These are phyloP conservation scores for Peltaster fructicola DNA, from an alignment of 2,329 filamentous ascomycete species.

Conservation along the genomic window DNA sequence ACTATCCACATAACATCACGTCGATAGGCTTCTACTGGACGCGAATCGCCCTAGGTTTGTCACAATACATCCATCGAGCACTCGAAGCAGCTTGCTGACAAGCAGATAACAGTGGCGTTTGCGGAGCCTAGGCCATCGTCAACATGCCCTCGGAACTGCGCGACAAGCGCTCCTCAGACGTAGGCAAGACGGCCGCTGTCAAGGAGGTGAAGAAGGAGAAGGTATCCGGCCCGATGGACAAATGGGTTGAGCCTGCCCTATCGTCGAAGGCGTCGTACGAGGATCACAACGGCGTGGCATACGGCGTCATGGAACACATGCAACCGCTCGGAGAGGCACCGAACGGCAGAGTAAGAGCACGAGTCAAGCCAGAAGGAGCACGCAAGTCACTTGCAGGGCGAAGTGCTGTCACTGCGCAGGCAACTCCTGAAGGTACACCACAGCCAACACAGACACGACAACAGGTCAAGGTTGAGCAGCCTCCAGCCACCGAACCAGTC, in stretches of 20 bases:
- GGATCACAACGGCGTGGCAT: conserved; percentile 54
- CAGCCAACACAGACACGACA: too few species aligned
- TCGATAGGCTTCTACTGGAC: too few species aligned
- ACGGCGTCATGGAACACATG: conserved; percentile 71
- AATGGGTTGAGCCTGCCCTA: conserved; percentile 37
- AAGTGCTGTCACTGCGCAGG: conserved; percentile 27
- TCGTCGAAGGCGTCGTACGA: conserved; percentile 52
- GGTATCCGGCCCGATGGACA: conserved; percentile 14
- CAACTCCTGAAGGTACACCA: conserved; percentile 29
- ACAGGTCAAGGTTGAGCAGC: conserved; percentile 15
- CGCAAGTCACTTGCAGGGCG: conserved; percentile 24
- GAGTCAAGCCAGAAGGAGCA: conserved; percentile 29
- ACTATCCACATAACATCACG: too few species aligned
- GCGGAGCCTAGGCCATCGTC: conserved; percentile 1
- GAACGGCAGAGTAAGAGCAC: conserved; percentile 40
- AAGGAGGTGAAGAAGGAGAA: conserved; percentile 20
- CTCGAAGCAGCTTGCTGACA: conserved; percentile 1
- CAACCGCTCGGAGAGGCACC: conserved; percentile 60
- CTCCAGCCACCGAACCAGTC: conserved; percentile 21
- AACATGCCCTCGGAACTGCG: conserved; percentile 4
- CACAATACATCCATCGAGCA: background rate
- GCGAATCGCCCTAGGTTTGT: conserved; percentile 6
- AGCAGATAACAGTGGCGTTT: conserved; percentile 4
- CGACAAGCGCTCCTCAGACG: conserved; percentile 3
- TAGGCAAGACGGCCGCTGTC: conserved; percentile 25